Evolutionary conservation across 345 rosid genomes (phyloP).

Genomic region (Nephelium lappaceum): DNA sequence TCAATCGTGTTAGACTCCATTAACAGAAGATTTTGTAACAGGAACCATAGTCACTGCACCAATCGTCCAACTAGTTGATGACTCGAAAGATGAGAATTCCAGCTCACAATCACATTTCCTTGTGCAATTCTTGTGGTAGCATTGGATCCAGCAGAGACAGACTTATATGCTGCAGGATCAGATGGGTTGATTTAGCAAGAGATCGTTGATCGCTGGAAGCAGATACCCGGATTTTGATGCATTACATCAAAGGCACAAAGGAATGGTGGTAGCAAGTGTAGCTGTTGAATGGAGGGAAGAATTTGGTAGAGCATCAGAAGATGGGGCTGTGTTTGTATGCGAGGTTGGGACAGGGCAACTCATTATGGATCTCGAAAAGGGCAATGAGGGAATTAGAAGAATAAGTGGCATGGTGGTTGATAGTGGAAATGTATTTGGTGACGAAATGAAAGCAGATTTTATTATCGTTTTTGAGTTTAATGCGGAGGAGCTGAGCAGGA

Average conservation of each 20-base stretch:
- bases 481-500: constrained; percentile 17
- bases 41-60: constrained; percentile 26
- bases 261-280: constrained; percentile 32
- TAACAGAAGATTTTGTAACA: no score
- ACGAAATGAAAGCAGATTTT: neutral
- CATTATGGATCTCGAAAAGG: constrained; percentile 23
- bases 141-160: constrained; percentile 30
- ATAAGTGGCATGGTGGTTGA: constrained; percentile 40
- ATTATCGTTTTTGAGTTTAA: constrained; percentile 14
- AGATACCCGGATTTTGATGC: constrained; percentile 12
- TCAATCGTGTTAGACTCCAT: no score
- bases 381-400: neutral
- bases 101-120: constrained; percentile 33
- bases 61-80: constrained; percentile 37
- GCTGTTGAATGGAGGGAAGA: constrained; percentile 32
- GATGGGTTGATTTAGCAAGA: constrained; percentile 46
- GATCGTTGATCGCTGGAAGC: constrained; percentile 19
- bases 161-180: constrained; percentile 44
- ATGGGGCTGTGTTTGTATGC: constrained; percentile 42
- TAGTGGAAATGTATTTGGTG: constrained; percentile 2
- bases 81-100: neutral
- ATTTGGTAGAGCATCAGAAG: constrained; percentile 47
- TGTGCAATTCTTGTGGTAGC: constrained; percentile 33
- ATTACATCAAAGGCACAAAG: constrained; percentile 33
- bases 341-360: constrained; percentile 32